phyloP scores from a whole-genome alignment of 306 rosid genomes.

The Vigna trinervia region DNA sequence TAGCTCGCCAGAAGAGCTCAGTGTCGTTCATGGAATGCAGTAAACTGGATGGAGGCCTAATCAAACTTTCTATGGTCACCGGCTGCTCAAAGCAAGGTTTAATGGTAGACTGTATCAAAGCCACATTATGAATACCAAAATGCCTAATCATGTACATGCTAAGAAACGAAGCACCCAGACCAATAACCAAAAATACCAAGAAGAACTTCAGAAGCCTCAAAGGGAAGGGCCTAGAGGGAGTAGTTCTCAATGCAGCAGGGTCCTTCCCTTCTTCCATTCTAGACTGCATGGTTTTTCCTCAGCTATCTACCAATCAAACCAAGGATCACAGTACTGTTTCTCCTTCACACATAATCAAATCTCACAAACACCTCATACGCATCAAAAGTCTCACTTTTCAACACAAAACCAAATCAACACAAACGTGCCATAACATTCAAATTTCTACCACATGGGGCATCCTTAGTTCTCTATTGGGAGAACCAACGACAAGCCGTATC shows the following conservation, averaged over 20 bases:
- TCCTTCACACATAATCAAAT: conserved; percentile 46
- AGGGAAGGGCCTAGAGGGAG: conserved; percentile 70
- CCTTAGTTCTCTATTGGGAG: conserved; percentile 4
- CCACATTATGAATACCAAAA: conserved; percentile 64
- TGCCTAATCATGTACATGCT: conserved; percentile 77
- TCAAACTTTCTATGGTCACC: conserved; percentile 66
- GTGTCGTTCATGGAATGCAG: conserved; percentile 78
- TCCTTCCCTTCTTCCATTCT: conserved; percentile 92
- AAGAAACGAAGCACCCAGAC: conserved; percentile 74
- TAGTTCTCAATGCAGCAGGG: conserved; percentile 54
- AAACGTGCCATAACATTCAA: conserved; percentile 33
- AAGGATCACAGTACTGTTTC: conserved; percentile 38
- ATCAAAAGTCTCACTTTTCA: conserved; percentile 36
- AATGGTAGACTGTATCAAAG: conserved; percentile 53
- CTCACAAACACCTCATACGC: conserved; percentile 30
- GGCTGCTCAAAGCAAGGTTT: conserved; percentile 68
- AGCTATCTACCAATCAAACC: conserved; percentile 45
- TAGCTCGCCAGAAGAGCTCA: conserved; percentile 89
- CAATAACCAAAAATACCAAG: conserved; percentile 68
- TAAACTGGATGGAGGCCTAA: conserved; percentile 69
- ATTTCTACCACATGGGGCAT: conserved; percentile 24
- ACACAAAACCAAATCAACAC: conserved; percentile 44
- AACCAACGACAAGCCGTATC: conserved; percentile 41
- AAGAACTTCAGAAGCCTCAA: conserved; percentile 74
- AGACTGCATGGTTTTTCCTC: conserved; percentile 56